A percentile compares a stretch with the other conserved stretches of the same genome.
Conservation (phyloP, 2,329 filamentous ascomycete genomes). For the Alternaria sp. region DNA sequence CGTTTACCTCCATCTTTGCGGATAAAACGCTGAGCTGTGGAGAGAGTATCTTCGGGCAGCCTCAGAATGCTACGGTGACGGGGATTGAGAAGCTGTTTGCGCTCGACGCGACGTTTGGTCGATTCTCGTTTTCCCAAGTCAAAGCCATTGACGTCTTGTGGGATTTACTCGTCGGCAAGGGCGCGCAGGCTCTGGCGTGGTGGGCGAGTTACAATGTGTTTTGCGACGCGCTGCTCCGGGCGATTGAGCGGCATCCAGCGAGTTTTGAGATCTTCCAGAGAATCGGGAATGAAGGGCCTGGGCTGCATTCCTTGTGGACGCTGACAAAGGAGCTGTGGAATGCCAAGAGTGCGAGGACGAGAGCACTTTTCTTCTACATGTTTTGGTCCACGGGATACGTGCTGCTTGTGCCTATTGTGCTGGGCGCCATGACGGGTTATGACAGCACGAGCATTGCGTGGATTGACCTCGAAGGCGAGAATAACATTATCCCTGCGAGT, state of each 20-base stretch:
- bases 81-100: conserved; percentile 43
- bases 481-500: conserved; percentile 40
- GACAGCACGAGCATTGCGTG: conserved; percentile 39
- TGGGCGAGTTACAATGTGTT: conserved; percentile 45
- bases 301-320: conserved; percentile 33
- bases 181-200: conserved; percentile 44
- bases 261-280: conserved; percentile 48
- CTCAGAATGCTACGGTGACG: conserved; percentile 25
- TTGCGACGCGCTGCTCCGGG: conserved; percentile 43
- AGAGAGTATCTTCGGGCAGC: conserved; percentile 2
- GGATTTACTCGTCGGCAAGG: conserved; percentile 47
- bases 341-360: conserved; percentile 33
- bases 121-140: conserved; percentile 40
- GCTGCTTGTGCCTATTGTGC: conserved; percentile 42
- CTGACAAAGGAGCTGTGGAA: conserved; percentile 37
- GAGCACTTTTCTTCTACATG: conserved; percentile 41
- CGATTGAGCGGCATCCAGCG: conserved; percentile 47
- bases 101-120: conserved; percentile 37
- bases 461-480: conserved; percentile 34
- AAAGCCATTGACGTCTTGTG: conserved; percentile 50
- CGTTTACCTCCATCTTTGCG: conserved; percentile 16
- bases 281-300: conserved; percentile 41
- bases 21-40: conserved; percentile 27
- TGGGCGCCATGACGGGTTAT: conserved; percentile 52
- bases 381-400: conserved; percentile 43